These are phyloP conservation scores for Olyra latifolia DNA, from an alignment of 176 grass and related monocot species.

Conservation along the genomic window DNA sequence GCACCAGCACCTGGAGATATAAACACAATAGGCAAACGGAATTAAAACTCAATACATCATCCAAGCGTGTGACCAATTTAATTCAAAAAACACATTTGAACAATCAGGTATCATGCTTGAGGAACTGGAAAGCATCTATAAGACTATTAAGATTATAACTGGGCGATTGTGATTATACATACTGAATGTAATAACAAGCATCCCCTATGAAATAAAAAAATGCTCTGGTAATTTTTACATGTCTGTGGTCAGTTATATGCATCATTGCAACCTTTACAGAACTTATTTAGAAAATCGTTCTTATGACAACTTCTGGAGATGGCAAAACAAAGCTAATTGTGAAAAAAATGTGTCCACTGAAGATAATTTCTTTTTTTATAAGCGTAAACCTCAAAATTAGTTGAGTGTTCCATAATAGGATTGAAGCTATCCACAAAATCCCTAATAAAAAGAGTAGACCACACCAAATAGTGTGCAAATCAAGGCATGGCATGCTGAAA, in stretches of 20 bases:
- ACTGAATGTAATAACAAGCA: background rate
- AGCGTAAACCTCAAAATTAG: background rate
- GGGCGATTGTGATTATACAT: background rate
- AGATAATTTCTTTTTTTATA: background rate
- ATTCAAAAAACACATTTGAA: background rate
- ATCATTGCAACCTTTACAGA: background rate
- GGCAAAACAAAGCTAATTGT: background rate
- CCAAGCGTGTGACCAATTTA: background rate
- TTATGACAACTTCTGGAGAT: background rate
- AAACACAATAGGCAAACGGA: conserved; percentile 16
- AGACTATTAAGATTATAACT: conserved; percentile 1
- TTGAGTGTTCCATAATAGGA: background rate
- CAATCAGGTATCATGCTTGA: background rate
- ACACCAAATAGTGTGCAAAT: background rate
- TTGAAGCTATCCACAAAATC: background rate
- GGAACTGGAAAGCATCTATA: background rate
- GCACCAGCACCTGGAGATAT: conserved; percentile 69
- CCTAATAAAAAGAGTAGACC: background rate
- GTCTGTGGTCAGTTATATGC: background rate
- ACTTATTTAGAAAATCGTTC: conserved; percentile 13
- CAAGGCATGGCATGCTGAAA: background rate
- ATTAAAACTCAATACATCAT: conserved; percentile 8
- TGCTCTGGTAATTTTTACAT: background rate
- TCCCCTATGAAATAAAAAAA: background rate
- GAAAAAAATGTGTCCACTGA: background rate